Conservation (phyloP, 257 asterid genomes). For the Prunella vulgaris region DNA sequence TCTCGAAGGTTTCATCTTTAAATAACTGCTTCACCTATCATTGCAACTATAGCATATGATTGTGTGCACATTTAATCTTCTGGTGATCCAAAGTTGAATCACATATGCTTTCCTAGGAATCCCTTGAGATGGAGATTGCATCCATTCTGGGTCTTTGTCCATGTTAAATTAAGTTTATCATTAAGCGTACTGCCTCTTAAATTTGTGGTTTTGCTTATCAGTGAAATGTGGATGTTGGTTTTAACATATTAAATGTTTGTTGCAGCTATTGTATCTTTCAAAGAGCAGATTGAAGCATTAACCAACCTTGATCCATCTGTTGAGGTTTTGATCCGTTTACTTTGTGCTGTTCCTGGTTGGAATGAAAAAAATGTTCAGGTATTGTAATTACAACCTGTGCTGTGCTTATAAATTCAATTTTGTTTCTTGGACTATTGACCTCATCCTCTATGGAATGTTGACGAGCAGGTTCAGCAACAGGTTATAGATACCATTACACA, state of each 20-base stretch:
- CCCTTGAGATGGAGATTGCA: background rate
- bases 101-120: background rate
- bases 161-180: background rate
- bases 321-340: constrained; percentile 83
- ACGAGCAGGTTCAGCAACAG: constrained; percentile 93
- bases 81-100: constrained; percentile 1
- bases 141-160: background rate
- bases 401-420: background rate
- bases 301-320: constrained; percentile 59
- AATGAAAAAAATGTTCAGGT: constrained; percentile 99
- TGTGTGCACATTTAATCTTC: background rate
- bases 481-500: constrained; percentile 65
- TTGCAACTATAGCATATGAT: background rate
- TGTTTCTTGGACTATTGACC: constrained; percentile 6
- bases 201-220: constrained; percentile 1
- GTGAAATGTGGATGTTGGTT: background rate
- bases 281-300: constrained; percentile 82
- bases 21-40: constrained; percentile 7
- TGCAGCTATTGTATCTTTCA: constrained; percentile 89
- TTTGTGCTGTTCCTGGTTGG: constrained; percentile 95
- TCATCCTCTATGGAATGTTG: constrained; percentile 19
- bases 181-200: background rate
- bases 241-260: constrained; percentile 13
- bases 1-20: constrained; percentile 67
- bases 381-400: background rate